phyloP scores from a whole-genome alignment of 2,329 filamentous ascomycete species.

The Emmonsiellopsis sp. region DNA sequence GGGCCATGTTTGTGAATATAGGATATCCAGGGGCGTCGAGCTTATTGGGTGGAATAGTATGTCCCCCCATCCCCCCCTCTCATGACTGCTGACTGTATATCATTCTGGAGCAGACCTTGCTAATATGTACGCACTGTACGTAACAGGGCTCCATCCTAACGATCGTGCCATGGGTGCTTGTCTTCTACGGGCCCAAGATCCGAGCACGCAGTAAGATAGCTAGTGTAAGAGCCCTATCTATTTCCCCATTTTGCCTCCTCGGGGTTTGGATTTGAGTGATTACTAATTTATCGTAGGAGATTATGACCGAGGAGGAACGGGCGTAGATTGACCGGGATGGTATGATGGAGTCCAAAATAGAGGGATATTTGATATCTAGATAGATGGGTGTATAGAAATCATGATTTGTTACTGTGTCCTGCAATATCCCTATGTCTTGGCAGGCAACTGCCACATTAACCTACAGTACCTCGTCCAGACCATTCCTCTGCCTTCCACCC shows the following conservation, averaged over 20 bases:
- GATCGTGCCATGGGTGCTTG: slow-evolving; percentile 76
- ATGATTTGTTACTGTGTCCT: too few species aligned
- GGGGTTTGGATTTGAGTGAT: background rate
- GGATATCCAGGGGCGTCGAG: slow-evolving; percentile 63
- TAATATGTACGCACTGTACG: background rate
- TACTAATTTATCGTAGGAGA: slow-evolving; percentile 5
- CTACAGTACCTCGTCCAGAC: too few species aligned
- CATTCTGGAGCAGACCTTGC: background rate
- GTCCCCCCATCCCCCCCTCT: slow-evolving; percentile 5
- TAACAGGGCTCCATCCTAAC: slow-evolving; percentile 49
- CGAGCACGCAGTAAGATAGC: slow-evolving; percentile 69
- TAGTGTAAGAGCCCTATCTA: slow-evolving; percentile 34
- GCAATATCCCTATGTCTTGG: too few species aligned
- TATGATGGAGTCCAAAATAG: too few species aligned
- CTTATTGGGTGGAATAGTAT: slow-evolving; percentile 64
- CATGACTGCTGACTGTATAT: slow-evolving; percentile 6
- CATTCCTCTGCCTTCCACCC: too few species aligned
- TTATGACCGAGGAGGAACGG: slow-evolving; percentile 6
- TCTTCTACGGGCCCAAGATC: slow-evolving; percentile 69
- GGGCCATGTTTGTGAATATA: slow-evolving; percentile 61
- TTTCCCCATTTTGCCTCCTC: background rate
- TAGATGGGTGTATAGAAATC: too few species aligned
- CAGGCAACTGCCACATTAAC: too few species aligned
- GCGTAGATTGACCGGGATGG: background rate
- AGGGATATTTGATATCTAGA: too few species aligned